Base-by-base conservation (phyloP, 345 rosid genomes). In the Citrus glauca region DNA sequence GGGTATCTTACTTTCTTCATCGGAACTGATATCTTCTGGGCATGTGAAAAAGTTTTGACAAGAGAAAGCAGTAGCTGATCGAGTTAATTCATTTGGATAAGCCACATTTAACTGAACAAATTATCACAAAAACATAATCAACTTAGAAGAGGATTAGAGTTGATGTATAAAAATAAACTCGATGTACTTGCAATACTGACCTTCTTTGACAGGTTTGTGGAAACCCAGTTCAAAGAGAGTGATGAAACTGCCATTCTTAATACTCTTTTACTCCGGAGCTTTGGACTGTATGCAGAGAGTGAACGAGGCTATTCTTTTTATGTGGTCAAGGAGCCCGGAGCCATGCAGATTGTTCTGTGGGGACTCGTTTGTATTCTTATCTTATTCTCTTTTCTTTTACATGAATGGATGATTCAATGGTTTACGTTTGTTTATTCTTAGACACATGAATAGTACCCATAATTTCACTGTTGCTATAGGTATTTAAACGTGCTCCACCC, bases 171-270 rank as follows among this genome's bases (percentile, higher is more conserved):
- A 55, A 11, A 45, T 45, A 45, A 45, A 45, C 50, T 14, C 28
- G 25, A 53, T 30, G 27, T 60, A 62, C 40, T 2, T 10, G 16
- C 7, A 56, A 14, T 48, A 79, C 33, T n/a, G 77, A 90, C 95
- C 91, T 87, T 87, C 42, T 82, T 83, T 48, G 86, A 73, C 74
- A 86, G 70, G 69, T 76, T 63, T 5, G 92, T 74, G 62, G 94
- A 88, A 80, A 80, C 75, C 80, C 86, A 87, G 71, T 79, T 66
- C 66, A 89, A 30, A 61, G 97, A 84, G 71, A 90, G 81, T 32
- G 91, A 86, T 79, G 90, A 85, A 64, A 86, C 76, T 28, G 91
- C 89, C 95, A 92, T 90, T 56, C 20, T 17, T 38, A 9, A 1
- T 38, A 38, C 42, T 38, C 42, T 38, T 38, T 7, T 38, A 38